Base-by-base conservation (phyloP, 768 basidiomycete genomes). In the Kwoniella shandongensis region DNA sequence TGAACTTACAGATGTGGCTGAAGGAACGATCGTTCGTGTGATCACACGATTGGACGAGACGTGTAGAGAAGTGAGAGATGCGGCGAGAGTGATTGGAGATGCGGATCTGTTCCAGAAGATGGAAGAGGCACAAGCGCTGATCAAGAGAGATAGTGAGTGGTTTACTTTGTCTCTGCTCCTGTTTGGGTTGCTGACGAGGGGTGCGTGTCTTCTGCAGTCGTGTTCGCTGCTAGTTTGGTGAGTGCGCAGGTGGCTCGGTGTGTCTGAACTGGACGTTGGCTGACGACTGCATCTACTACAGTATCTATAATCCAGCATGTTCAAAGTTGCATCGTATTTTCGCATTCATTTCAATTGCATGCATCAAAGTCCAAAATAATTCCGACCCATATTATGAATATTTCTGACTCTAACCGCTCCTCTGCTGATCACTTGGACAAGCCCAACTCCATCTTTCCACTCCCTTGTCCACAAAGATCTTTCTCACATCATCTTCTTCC, bases 31-130 rank as follows among this genome's bases (percentile, higher is more conserved):
- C 61, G 96, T 99, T 13, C 84, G 96, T 44, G 88, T 90, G 52
- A 97, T 99, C 71, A 97, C 91, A 2, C 85, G 96, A 10, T 79
- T 98, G 47, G 96, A 99, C 70, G 94, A 98, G 78, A 94, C 92
- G 0, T 98, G 96, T 75, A 81, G 93, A 44, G 96, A 99, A 77
- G 92, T 99, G 4, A 78, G 94, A 67, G 96, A 99, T 76, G 94
- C 94, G 2, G 96, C 96, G 6, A 83, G 96, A 30, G 93, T 98
- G 36, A 96, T 98, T 50, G 96, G 96, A 2, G 96, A 98, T 76
- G 87, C 88, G 22, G 91, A 89, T 47, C 77, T 99, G 38, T 96
- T 97, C 82, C 88, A 88, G 77, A 98, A 98, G 76, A 96, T 98
- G 92, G 94, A 97, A 70, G 89, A 91, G 66, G 86, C 89, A 0